A percentile compares a stretch with the other conserved stretches of the same genome.
phyloP scores from a whole-genome alignment of 371 early-diverging fungal genomes.

The Nosema granulosis region DNA sequence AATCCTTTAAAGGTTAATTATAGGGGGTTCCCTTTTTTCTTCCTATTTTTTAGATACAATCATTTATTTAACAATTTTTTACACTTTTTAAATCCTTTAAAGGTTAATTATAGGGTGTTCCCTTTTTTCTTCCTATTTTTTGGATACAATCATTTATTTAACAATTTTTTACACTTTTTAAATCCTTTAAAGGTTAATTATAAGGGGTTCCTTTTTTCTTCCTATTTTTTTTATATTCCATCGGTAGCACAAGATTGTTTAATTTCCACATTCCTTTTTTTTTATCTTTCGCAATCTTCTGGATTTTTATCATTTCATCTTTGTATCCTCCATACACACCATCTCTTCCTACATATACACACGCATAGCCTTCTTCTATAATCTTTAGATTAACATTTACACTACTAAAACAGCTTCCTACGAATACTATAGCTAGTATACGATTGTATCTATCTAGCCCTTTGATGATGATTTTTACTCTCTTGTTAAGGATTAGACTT shows the following conservation, averaged over 20 bases:
- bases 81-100: neutral
- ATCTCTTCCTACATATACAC: conserved; percentile 71
- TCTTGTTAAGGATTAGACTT: conserved; percentile 56
- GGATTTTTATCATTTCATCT: conserved; percentile 67
- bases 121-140: neutral
- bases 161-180: neutral
- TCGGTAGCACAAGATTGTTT: conserved; percentile 26
- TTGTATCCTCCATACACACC: conserved; percentile 70
- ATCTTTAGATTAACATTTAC: conserved; percentile 72
- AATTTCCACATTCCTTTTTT: conserved; percentile 52
- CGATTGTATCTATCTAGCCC: conserved; percentile 72
- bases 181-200: neutral
- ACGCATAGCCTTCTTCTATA: conserved; percentile 71
- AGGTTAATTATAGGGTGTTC: neutral
- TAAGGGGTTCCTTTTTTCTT: neutral
- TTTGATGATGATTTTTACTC: conserved; percentile 68
- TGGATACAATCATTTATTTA: too few relatives aligned
- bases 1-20: too few relatives aligned
- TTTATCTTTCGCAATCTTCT: conserved; percentile 68
- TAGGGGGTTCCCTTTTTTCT: neutral
- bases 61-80: neutral
- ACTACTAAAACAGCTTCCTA: conserved; percentile 58
- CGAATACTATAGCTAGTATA: conserved; percentile 71
- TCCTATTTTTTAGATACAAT: neutral
- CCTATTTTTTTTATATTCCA: conserved; percentile 40